These are phyloP conservation scores for Diaporthe vexans DNA, from an alignment of 2,329 filamentous ascomycete species.

Conservation along the genomic window DNA sequence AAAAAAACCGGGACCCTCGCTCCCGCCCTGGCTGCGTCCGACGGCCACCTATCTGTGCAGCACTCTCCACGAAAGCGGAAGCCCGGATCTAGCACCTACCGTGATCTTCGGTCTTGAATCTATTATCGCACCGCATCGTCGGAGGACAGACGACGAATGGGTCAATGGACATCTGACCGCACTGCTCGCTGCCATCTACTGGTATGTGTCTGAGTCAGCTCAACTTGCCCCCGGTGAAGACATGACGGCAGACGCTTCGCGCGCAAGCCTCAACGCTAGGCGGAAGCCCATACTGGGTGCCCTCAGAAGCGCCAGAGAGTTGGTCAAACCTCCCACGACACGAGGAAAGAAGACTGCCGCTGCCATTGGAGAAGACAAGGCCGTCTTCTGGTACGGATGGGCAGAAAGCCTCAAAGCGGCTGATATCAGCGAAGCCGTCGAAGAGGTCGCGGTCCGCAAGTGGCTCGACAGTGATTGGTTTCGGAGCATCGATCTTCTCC, in stretches of 20 bases:
- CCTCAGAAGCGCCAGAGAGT: slow-evolving; percentile 54
- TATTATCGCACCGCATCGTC: slow-evolving; percentile 60
- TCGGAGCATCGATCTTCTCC: slow-evolving; percentile 68
- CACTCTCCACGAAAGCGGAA: slow-evolving; percentile 62
- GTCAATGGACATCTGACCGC: slow-evolving; percentile 63
- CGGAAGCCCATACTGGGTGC: slow-evolving; percentile 63
- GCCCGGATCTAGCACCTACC: slow-evolving; percentile 76
- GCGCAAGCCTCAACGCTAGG: slow-evolving; percentile 60
- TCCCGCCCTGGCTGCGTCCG: slow-evolving; percentile 78
- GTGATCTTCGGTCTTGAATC: slow-evolving; percentile 80
- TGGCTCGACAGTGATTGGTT: slow-evolving; percentile 78
- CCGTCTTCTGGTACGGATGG: slow-evolving; percentile 66
- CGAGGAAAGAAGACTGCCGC: slow-evolving; percentile 53
- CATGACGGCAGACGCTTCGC: slow-evolving; percentile 37
- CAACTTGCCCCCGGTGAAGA: slow-evolving; percentile 53
- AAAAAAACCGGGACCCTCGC: slow-evolving; percentile 50
- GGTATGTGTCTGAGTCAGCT: slow-evolving; percentile 69
- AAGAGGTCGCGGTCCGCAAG: slow-evolving; percentile 66
- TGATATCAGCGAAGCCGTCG: slow-evolving; percentile 74
- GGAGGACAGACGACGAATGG: slow-evolving; percentile 63
- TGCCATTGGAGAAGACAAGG: slow-evolving; percentile 58
- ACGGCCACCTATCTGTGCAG: slow-evolving; percentile 76
- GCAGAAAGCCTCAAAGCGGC: slow-evolving; percentile 57
- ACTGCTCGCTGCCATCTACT: slow-evolving; percentile 72
- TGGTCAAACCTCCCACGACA: slow-evolving; percentile 55